Conservation (phyloP, 2,329 filamentous ascomycete genomes). For the Plenodomus lindquistii region DNA sequence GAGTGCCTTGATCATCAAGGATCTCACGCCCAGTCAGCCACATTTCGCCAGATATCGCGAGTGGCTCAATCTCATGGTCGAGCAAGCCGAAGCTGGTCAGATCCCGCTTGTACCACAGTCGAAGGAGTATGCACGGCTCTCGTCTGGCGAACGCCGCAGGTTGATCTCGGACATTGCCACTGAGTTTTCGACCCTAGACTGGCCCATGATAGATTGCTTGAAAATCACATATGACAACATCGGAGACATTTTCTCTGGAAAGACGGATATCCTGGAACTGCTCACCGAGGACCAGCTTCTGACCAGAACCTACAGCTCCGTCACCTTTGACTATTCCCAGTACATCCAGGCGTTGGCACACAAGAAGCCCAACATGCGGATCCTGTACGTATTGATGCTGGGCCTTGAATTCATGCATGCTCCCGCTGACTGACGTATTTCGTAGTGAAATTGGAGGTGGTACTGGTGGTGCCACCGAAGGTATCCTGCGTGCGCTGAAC, state of each 20-base stretch:
- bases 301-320: neutral
- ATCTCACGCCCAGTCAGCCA: neutral
- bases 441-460: slow-evolving; percentile 17
- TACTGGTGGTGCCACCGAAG: slow-evolving; percentile 16
- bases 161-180: neutral
- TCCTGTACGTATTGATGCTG: neutral
- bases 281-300: neutral
- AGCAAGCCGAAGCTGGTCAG: neutral
- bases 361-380: neutral
- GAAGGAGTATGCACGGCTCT: neutral
- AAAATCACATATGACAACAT: neutral
- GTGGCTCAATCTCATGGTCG: neutral
- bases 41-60: neutral
- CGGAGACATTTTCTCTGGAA: neutral
- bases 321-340: neutral
- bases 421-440: neutral
- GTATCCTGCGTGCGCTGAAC: slow-evolving; percentile 7
- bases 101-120: neutral
- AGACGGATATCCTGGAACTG: neutral
- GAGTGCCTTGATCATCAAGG: neutral
- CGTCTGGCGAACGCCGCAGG: neutral
- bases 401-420: neutral
- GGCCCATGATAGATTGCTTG: neutral
- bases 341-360: neutral
- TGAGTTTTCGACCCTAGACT: neutral